These are phyloP conservation scores for Haplosporangium sp. DNA, from an alignment of 371 early-diverging fungal genomes.

Conservation along the genomic window DNA sequence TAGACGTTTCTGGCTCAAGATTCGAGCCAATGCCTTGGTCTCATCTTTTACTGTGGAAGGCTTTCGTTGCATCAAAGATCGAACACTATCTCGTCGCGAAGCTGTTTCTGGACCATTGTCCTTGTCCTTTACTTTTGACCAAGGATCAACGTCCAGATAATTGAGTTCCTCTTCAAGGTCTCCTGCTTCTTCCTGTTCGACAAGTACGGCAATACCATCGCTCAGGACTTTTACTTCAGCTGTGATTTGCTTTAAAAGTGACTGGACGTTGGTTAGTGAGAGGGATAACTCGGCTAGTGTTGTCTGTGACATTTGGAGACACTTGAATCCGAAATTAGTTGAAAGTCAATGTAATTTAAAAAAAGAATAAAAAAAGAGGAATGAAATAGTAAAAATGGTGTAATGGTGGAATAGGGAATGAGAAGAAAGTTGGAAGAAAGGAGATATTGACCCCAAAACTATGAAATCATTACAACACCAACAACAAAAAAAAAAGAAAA, in stretches of 20 bases:
- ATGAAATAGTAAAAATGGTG: conserved; percentile 7
- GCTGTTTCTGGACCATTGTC: conserved; percentile 18
- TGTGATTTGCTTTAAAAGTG: conserved; percentile 41
- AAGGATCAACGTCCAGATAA: conserved; percentile 54
- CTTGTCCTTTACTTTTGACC: conserved; percentile 53
- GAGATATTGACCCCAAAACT: not conserved
- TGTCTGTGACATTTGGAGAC: conserved; percentile 26
- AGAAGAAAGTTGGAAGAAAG: not conserved
- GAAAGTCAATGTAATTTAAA: not conserved
- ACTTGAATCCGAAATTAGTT: not conserved
- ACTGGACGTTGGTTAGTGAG: conserved; percentile 48
- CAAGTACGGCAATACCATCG: conserved; percentile 36
- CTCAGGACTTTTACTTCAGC: conserved; percentile 52
- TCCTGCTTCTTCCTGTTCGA: conserved; percentile 37
- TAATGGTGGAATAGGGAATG: no score
- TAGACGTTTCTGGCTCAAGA: conserved; percentile 46
- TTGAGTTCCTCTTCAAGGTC: conserved; percentile 50
- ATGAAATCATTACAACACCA: no score
- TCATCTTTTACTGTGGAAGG: conserved; percentile 56
- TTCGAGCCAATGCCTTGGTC: conserved; percentile 51
- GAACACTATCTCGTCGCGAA: conserved; percentile 44
- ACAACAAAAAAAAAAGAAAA: conserved; percentile 9
- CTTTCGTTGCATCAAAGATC: conserved; percentile 45
- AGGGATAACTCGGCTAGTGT: conserved; percentile 46
- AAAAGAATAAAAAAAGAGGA: not conserved